phyloP scores from a whole-genome alignment of 129 eudicot species.

The Apium graveolens region DNA sequence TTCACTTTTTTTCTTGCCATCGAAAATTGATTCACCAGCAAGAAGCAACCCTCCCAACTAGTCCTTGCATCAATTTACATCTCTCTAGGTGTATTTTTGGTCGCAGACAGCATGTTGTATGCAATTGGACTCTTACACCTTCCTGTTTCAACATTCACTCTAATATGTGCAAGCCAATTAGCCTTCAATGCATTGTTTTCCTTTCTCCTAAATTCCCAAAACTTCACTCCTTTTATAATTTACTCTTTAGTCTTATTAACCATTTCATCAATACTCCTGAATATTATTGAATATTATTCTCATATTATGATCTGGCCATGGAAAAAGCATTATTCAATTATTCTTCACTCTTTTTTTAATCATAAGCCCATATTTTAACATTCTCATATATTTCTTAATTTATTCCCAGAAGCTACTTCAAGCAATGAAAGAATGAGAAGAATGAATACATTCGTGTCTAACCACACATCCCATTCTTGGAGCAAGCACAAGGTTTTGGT shows the following conservation, averaged over 20 bases:
- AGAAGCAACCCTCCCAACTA: background rate
- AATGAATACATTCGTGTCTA: too few relatives aligned
- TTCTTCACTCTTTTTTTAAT: too few relatives aligned
- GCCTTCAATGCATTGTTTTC: constrained; percentile 37
- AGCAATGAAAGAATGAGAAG: too few relatives aligned
- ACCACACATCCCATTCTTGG: too few relatives aligned
- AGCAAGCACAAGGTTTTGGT: too few relatives aligned
- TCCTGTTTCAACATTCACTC: constrained; percentile 31
- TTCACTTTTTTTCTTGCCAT: constrained; percentile 9
- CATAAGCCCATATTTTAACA: too few relatives aligned
- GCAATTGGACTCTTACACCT: constrained; percentile 27
- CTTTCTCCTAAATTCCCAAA: constrained; percentile 31
- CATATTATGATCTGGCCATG: too few relatives aligned
- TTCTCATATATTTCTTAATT: too few relatives aligned
- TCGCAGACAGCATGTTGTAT: constrained; percentile 13
- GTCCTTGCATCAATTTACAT: constrained; percentile 4
- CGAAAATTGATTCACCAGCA: background rate
- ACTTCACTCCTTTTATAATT: constrained; percentile 25
- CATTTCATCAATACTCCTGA: constrained; percentile 26
- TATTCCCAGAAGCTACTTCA: too few relatives aligned
- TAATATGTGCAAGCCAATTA: constrained; percentile 28
- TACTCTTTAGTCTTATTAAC: constrained; percentile 31
- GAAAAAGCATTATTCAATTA: too few relatives aligned
- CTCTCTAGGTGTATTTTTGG: constrained; percentile 22
- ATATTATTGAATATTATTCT: too few relatives aligned